Percentiles rank a stretch among this genome's conserved stretches.
Conservation (phyloP, 116 monocot genomes). For the Dioscorea cayenensis region DNA sequence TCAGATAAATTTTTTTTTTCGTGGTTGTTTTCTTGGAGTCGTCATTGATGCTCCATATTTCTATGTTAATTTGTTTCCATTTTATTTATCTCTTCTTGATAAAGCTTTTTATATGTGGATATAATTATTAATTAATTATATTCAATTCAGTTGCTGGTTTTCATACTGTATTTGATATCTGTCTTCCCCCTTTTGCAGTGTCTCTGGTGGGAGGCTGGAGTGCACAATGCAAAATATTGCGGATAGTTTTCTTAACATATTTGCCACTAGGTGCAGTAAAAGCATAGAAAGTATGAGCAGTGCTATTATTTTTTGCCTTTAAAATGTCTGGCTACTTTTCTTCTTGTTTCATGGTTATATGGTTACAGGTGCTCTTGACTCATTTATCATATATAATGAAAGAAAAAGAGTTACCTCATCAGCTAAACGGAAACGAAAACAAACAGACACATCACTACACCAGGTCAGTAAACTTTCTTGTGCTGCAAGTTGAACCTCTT, state of each 20-base stretch:
- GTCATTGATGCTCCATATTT: too few relatives aligned
- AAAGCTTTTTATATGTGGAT: too few relatives aligned
- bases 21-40: too few relatives aligned
- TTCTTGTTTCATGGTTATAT: conserved; percentile 2
- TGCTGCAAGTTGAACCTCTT: conserved; percentile 2
- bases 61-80: too few relatives aligned
- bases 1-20: too few relatives aligned
- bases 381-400: conserved; percentile 89
- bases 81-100: too few relatives aligned
- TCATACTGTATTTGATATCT: background rate
- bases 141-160: background rate
- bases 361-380: conserved; percentile 61
- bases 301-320: background rate
- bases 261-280: conserved; percentile 37
- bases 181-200: conserved; percentile 33
- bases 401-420: conserved; percentile 95
- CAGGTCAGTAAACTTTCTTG: conserved; percentile 42
- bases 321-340: conserved; percentile 3
- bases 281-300: conserved; percentile 61
- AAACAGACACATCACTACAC: conserved; percentile 66
- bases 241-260: conserved; percentile 72
- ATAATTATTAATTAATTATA: background rate
- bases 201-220: conserved; percentile 87
- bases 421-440: conserved; percentile 83
- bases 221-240: conserved; percentile 99